phyloP scores from a whole-genome alignment of 2,329 filamentous ascomycete species.

The Talaromyces pinophilus region DNA sequence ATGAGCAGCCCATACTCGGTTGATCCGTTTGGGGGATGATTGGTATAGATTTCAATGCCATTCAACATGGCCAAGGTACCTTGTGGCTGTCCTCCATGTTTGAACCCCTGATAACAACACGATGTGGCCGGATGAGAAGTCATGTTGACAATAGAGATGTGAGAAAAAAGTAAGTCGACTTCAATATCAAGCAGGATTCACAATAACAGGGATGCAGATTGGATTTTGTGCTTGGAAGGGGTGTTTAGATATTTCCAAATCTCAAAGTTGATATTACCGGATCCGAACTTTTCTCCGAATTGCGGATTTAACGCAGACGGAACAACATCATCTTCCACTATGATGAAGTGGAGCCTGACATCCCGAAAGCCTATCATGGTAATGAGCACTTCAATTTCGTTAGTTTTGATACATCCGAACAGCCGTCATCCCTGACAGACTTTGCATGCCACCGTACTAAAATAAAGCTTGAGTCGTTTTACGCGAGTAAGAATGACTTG shows the following conservation, averaged over 20 bases:
- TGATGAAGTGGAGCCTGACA: background rate
- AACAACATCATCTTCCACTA: background rate
- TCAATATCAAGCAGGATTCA: too few relatives aligned
- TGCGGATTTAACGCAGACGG: background rate
- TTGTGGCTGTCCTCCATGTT: background rate
- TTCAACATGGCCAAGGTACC: conserved; percentile 9
- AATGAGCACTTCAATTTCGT: background rate
- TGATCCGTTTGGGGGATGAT: background rate
- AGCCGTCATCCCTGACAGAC: background rate
- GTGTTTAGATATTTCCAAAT: too few relatives aligned
- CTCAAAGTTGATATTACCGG: too few relatives aligned
- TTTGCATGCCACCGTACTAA: background rate
- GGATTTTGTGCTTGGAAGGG: too few relatives aligned
- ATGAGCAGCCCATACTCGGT: background rate
- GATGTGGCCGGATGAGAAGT: conserved; percentile 2
- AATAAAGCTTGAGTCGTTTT: background rate
- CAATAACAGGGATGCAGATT: too few relatives aligned
- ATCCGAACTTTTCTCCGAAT: background rate
- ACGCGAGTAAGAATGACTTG: background rate
- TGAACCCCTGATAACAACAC: conserved; percentile 10
- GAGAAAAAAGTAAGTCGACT: too few relatives aligned
- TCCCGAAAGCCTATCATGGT: background rate
- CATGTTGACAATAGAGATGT: background rate
- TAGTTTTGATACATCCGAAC: background rate
- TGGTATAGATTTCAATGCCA: conserved; percentile 13